phyloP scores from a whole-genome alignment of 2,329 filamentous ascomycete species.

The Hypoxylon sp. region DNA sequence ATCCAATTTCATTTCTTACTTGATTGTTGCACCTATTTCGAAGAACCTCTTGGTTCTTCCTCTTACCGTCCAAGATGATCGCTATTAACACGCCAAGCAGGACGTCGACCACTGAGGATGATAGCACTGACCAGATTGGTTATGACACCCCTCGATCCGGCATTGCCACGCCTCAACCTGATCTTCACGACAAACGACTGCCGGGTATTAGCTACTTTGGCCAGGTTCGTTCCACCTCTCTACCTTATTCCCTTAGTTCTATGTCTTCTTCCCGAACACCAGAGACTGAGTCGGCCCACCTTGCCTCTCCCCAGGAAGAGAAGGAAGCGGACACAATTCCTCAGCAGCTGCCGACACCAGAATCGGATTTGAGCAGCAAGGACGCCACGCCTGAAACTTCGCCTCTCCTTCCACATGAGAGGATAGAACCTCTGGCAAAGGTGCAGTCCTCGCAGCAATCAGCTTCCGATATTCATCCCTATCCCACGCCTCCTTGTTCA shows the following conservation, averaged over 20 bases:
- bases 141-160: constrained; percentile 91
- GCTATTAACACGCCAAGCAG: constrained; percentile 69
- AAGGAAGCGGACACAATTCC: constrained; percentile 48
- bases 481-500: constrained; percentile 73
- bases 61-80: constrained; percentile 50
- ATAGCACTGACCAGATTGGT: constrained; percentile 82
- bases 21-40: constrained; percentile 12
- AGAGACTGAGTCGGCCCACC: constrained; percentile 56
- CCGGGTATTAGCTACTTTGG: constrained; percentile 98
- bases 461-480: constrained; percentile 59
- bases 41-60: constrained; percentile 26
- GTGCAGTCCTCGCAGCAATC: constrained; percentile 52
- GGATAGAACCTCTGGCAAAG: constrained; percentile 54
- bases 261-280: constrained; percentile 59
- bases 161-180: constrained; percentile 92
- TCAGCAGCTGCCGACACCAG: constrained; percentile 46
- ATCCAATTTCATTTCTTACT: constrained; percentile 3
- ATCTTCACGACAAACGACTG: constrained; percentile 93
- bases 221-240: constrained; percentile 96
- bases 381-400: constrained; percentile 49
- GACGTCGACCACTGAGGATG: constrained; percentile 75
- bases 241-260: constrained; percentile 64
- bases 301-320: constrained; percentile 56
- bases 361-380: constrained; percentile 47
- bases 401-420: constrained; percentile 60